phyloP scores from a whole-genome alignment of 306 rosid genomes.

The Adenanthera pavonina region DNA sequence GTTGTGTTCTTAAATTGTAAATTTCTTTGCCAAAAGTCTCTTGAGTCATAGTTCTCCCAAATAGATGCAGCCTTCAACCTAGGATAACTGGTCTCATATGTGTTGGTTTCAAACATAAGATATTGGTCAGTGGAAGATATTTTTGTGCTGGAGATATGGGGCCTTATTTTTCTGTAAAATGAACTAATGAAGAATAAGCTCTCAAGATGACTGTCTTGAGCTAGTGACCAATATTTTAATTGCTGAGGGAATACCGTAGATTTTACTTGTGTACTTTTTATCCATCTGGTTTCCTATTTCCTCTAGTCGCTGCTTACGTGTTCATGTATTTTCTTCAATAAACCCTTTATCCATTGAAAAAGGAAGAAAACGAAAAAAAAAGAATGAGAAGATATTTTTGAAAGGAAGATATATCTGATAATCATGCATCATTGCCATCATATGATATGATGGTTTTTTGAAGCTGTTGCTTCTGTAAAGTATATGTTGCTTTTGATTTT shows the following conservation, averaged over 20 bases:
- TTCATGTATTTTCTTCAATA: background rate
- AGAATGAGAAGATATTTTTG: background rate
- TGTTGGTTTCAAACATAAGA: background rate
- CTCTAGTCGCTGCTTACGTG: background rate
- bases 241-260: background rate
- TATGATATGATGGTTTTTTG: background rate
- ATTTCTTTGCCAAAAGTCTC: background rate
- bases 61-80: background rate
- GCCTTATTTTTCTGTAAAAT: background rate
- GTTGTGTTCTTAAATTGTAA: background rate
- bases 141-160: background rate
- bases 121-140: background rate
- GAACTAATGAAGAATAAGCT: background rate
- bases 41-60: background rate
- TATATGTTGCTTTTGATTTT: conserved; percentile 1
- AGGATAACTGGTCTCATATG: background rate
- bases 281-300: background rate
- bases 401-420: background rate
- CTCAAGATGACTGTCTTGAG: background rate
- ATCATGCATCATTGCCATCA: conserved; percentile 5
- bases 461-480: background rate
- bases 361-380: background rate
- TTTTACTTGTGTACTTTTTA: background rate
- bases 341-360: background rate
- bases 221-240: background rate